phyloP scores from a whole-genome alignment of 345 rosid genomes.

The Gossypium anomalum region DNA sequence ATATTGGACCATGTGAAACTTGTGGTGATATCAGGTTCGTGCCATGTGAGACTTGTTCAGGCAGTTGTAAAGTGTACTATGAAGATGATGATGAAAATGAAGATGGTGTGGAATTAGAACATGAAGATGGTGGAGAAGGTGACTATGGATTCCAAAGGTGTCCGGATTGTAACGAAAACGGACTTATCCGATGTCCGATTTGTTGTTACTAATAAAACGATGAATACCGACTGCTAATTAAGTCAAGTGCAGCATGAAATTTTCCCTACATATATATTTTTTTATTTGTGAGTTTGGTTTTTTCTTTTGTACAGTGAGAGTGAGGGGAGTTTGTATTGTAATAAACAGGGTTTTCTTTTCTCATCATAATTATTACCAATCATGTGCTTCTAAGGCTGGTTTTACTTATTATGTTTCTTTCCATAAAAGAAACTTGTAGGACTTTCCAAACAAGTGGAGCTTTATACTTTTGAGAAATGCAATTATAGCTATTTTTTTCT shows the following conservation, averaged over 20 bases:
- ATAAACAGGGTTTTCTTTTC: neutral
- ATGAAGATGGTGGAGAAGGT: slow-evolving; percentile 20
- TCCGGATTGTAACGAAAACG: slow-evolving; percentile 90
- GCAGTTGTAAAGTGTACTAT: slow-evolving; percentile 76
- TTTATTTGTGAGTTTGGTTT: neutral
- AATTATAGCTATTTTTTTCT: too few species aligned
- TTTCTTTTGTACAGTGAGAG: neutral
- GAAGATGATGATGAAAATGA: slow-evolving; percentile 36
- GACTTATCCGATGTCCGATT: slow-evolving; percentile 68
- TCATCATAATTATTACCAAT: neutral
- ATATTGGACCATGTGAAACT: slow-evolving; percentile 54
- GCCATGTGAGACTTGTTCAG: slow-evolving; percentile 54
- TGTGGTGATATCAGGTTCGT: slow-evolving; percentile 90
- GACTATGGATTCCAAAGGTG: slow-evolving; percentile 76
- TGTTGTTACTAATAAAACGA: slow-evolving; percentile 37
- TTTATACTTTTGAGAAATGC: too few species aligned
- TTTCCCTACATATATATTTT: too few species aligned
- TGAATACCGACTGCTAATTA: too few species aligned
- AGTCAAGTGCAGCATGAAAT: too few species aligned
- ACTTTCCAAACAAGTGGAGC: too few species aligned
- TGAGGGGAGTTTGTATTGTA: neutral
- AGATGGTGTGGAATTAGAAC: slow-evolving; percentile 16
- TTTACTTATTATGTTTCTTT: neutral
- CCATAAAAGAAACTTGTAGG: neutral
- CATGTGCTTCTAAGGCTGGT: neutral